Conservation (phyloP, 2,329 filamentous ascomycete genomes). For the Clonostachys byssicola region DNA sequence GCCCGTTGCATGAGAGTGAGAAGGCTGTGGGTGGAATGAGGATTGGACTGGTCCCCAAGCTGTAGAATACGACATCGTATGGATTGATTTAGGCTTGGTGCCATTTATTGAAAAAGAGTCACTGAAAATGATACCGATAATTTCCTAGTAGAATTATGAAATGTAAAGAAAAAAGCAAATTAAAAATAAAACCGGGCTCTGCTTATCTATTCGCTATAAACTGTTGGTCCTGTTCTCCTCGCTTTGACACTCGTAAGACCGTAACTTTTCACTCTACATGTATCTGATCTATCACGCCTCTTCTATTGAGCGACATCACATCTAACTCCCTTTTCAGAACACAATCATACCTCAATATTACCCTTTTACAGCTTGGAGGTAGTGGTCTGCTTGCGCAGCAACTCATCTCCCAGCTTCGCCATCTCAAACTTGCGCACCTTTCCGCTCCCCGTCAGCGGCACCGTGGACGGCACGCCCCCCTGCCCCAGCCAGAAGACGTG, state of each 20-base stretch:
- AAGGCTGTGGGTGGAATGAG: constrained; percentile 50
- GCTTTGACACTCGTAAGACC: no score
- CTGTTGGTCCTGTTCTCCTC: no score
- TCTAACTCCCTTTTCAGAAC: neutral
- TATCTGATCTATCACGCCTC: neutral
- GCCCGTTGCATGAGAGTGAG: constrained; percentile 51
- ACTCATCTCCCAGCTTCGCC: constrained; percentile 49
- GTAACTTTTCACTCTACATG: no score
- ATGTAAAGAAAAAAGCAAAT: neutral
- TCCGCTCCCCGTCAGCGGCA: constrained; percentile 68
- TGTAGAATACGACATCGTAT: constrained; percentile 24
- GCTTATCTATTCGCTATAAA: no score
- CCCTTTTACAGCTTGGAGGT: constrained; percentile 36
- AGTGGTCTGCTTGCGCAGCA: constrained; percentile 43
- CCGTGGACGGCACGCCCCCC: constrained; percentile 45
- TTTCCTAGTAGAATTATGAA: neutral
- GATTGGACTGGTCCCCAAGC: constrained; percentile 48
- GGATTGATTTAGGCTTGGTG: neutral
- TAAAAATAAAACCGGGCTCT: neutral
- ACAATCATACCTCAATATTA: neutral
- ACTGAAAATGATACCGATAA: no score
- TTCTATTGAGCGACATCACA: neutral
- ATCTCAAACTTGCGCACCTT: constrained; percentile 68
- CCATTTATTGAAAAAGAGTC: neutral
- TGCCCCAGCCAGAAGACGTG: constrained; percentile 75